Evolutionary conservation across 768 basidiomycete species (phyloP).

Genomic region (Fistulinella prunicolor): DNA sequence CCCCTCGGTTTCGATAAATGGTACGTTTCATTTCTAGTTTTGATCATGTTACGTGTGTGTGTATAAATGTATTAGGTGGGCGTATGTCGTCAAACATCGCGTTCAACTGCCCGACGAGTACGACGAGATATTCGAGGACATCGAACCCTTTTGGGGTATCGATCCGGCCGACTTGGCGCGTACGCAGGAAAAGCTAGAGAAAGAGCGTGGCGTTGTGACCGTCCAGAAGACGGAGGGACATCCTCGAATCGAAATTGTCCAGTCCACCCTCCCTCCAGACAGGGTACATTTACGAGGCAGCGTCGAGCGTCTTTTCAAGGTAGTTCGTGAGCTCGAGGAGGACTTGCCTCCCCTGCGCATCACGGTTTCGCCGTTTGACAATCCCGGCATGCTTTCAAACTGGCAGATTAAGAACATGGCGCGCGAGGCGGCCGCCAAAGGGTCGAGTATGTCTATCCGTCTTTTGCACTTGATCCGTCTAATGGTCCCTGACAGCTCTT

Average conservation of each 20-base stretch:
- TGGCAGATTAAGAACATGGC: constrained; percentile 23
- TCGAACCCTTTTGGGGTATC: constrained; percentile 39
- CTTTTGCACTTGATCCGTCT: neutral
- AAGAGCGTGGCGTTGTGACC: constrained; percentile 10
- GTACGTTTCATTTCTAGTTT: constrained; percentile 20
- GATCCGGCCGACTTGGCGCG: constrained; percentile 26
- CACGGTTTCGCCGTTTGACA: constrained; percentile 30
- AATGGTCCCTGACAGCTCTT: constrained; percentile 22
- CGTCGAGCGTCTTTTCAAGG: constrained; percentile 20
- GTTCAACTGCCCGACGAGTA: constrained; percentile 47
- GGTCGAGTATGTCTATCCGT: constrained; percentile 20
- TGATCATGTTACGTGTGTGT: neutral
- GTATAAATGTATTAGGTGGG: constrained; percentile 32
- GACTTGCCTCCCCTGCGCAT: constrained; percentile 33
- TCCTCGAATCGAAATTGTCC: constrained; percentile 14
- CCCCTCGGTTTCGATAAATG: constrained; percentile 44
- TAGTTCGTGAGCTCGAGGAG: constrained; percentile 27
- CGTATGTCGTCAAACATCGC: constrained; percentile 37
- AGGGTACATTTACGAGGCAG: neutral
- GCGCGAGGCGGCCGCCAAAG: constrained; percentile 26
- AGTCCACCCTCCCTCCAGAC: constrained; percentile 8
- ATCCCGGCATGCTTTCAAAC: constrained; percentile 26
- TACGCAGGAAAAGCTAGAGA: constrained; percentile 23
- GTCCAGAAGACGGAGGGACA: constrained; percentile 19
- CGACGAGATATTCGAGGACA: constrained; percentile 40